Evolutionary conservation across 2,329 filamentous ascomycete species (phyloP).

Genomic region (Verticillium dahliae): DNA sequence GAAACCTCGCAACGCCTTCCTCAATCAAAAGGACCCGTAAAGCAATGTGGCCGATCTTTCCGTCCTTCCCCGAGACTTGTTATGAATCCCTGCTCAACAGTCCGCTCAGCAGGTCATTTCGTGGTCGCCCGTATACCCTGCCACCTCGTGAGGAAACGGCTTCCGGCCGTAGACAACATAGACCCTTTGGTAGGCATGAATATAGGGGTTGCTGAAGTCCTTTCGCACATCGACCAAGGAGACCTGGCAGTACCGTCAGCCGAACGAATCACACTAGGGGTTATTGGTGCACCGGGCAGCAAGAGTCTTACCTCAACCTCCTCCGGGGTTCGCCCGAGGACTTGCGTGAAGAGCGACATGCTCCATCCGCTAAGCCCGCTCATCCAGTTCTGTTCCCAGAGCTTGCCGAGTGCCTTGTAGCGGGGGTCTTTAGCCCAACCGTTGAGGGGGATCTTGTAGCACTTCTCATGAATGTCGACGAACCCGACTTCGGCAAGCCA

Average conservation of each 20-base stretch:
- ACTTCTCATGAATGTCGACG: slow-evolving; percentile 27
- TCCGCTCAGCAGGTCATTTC: not conserved
- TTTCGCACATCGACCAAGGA: slow-evolving; percentile 39
- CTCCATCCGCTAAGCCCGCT: slow-evolving; percentile 39
- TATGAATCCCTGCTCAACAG: too few relatives aligned
- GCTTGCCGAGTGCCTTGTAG: slow-evolving; percentile 15
- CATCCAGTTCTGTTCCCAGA: slow-evolving; percentile 35
- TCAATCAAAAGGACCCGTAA: not conserved
- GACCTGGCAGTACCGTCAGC: not conserved
- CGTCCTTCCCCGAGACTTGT: not conserved
- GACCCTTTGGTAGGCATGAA: slow-evolving; percentile 43
- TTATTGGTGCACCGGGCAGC: not conserved
- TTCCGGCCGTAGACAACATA: slow-evolving; percentile 46
- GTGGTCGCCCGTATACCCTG: not conserved
- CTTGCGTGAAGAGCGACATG: slow-evolving; percentile 31
- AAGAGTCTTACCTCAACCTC: slow-evolving; percentile 38
- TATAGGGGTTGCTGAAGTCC: slow-evolving; percentile 35
- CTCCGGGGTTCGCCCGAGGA: slow-evolving; percentile 31
- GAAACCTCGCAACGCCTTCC: not conserved
- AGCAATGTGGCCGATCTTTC: not conserved
- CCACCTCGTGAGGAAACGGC: slow-evolving; percentile 28
- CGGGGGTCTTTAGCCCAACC: slow-evolving; percentile 36
- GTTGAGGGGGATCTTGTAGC: slow-evolving; percentile 38
- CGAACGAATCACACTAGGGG: not conserved
- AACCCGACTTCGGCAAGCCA: slow-evolving; percentile 25